Evolutionary conservation across 768 basidiomycete species (phyloP).

Genomic region (Leccinum disarticulatum): DNA sequence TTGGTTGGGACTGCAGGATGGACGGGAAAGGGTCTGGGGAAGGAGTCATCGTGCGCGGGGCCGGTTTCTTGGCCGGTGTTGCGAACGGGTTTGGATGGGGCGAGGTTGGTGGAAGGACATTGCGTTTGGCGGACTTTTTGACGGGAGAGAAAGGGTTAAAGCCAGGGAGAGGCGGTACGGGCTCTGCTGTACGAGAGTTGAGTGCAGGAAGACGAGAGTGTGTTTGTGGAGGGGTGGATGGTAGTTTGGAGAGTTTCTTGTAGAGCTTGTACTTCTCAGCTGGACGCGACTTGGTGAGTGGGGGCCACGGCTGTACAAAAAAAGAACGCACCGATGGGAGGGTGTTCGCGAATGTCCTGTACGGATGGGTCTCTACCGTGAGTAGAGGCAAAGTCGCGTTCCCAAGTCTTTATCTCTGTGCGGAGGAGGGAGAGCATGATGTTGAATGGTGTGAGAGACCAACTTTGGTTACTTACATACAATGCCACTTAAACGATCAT

Average conservation of each 20-base stretch:
- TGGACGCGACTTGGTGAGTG: conserved; percentile 28
- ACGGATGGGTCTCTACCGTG: conserved; percentile 62
- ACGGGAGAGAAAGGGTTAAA: conserved; percentile 81
- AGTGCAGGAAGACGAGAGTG: conserved; percentile 37
- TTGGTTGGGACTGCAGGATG: conserved; percentile 22
- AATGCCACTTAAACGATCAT: neutral
- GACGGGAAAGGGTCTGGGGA: conserved; percentile 45
- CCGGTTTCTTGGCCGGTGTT: conserved; percentile 41
- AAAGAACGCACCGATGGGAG: conserved; percentile 56
- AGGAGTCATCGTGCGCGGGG: conserved; percentile 24
- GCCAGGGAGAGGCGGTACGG: conserved; percentile 50
- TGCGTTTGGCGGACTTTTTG: conserved; percentile 43
- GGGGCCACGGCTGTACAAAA: neutral
- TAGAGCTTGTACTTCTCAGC: conserved; percentile 81
- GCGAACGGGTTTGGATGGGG: conserved; percentile 42
- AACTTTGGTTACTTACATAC: neutral
- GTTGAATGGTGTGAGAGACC: neutral
- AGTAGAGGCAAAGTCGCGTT: conserved; percentile 58
- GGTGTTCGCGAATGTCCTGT: conserved; percentile 66
- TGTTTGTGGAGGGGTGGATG: conserved; percentile 36
- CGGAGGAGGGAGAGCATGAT: conserved; percentile 39
- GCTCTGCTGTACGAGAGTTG: conserved; percentile 50
- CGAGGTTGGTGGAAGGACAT: conserved; percentile 8
- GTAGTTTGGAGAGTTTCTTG: conserved; percentile 66
- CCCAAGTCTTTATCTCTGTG: conserved; percentile 77